Evolutionary conservation across 2,329 filamentous ascomycete genomes (phyloP).

Genomic region (Aschersonia sp.): DNA sequence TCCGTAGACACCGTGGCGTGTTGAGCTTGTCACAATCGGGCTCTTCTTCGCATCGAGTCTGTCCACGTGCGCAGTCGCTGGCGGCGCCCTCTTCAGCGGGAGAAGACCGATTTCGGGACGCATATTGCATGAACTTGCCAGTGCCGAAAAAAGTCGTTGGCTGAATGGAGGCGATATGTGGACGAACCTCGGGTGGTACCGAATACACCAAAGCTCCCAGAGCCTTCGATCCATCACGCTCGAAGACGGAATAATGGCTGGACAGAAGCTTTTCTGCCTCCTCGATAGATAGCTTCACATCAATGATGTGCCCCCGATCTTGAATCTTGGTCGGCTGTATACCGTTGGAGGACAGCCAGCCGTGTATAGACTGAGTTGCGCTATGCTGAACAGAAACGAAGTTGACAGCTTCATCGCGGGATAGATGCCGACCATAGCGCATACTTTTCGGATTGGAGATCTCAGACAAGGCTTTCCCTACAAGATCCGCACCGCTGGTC

Average conservation of each 20-base stretch:
- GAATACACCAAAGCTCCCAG: constrained; percentile 23
- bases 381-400: constrained; percentile 28
- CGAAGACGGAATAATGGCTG: constrained; percentile 27
- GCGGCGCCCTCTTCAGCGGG: too few relatives aligned
- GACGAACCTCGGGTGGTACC: constrained; percentile 17
- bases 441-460: constrained; percentile 32
- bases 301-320: constrained; percentile 23
- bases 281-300: constrained; percentile 23
- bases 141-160: constrained; percentile 25
- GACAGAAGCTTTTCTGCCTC: constrained; percentile 29
- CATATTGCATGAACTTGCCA: background rate
- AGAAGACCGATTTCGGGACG: too few relatives aligned
- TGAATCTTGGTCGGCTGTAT: constrained; percentile 20
- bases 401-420: constrained; percentile 30
- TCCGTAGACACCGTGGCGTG: constrained; percentile 28
- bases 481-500: constrained; percentile 8
- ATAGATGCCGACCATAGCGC: constrained; percentile 34
- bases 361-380: constrained; percentile 22
- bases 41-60: constrained; percentile 1
- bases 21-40: constrained; percentile 20
- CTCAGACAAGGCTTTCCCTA: constrained; percentile 30
- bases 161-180: constrained; percentile 28
- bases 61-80: too few relatives aligned
- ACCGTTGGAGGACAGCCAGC: constrained; percentile 29
- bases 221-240: constrained; percentile 23